These are phyloP conservation scores for Crataegus laevigata DNA, from an alignment of 306 rosid genomes.

Conservation along the genomic window DNA sequence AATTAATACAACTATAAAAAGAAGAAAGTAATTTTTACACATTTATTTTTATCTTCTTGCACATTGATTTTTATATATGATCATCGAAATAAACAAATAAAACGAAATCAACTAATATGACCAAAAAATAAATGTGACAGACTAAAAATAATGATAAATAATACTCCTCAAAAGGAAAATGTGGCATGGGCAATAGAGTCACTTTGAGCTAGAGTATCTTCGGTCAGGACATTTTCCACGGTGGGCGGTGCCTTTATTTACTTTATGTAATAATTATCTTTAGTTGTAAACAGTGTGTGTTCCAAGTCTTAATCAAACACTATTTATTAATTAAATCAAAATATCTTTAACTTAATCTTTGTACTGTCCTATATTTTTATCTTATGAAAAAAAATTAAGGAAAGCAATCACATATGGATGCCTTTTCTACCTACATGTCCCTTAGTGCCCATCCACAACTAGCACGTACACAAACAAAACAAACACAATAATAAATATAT, in stretches of 20 bases:
- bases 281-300: background rate
- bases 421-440: background rate
- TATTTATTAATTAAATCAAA: background rate
- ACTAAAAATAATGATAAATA: too few species aligned
- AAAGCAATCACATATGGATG: background rate
- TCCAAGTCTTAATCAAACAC: background rate
- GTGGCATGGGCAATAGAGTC: too few species aligned
- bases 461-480: background rate
- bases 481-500: background rate
- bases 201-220: background rate
- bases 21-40: too few species aligned
- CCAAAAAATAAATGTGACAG: too few species aligned
- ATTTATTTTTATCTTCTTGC: too few species aligned
- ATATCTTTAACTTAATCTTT: background rate
- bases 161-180: too few species aligned
- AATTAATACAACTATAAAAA: too few species aligned
- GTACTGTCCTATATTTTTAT: background rate
- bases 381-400: background rate
- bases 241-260: constrained; percentile 14
- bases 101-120: too few species aligned
- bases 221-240: background rate
- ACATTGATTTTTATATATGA: too few species aligned
- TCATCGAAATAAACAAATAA: too few species aligned
- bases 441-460: background rate
- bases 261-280: background rate